These are phyloP conservation scores for Tarenaya hassleriana DNA, from an alignment of 345 rosid genomes.

Conservation along the genomic window DNA sequence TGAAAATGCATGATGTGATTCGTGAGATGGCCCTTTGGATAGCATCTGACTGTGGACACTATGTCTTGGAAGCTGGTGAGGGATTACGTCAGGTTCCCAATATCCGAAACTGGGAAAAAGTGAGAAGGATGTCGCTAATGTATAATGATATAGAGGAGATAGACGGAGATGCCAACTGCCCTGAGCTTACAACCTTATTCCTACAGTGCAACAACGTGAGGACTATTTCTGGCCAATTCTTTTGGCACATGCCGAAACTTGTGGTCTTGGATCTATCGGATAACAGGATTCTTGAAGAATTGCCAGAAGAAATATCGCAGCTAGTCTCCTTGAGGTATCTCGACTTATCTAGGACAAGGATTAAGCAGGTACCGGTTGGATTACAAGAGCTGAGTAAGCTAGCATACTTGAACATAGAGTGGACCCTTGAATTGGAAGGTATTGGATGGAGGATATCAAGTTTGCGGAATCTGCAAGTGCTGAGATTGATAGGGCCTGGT, in stretches of 20 bases:
- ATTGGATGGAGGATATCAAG: background rate
- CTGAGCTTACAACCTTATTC: constrained; percentile 28
- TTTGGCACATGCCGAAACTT: constrained; percentile 28
- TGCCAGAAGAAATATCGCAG: constrained; percentile 25
- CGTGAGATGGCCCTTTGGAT: constrained; percentile 23
- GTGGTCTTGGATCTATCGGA: constrained; percentile 28
- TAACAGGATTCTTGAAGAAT: constrained; percentile 1
- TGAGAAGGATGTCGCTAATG: too few relatives aligned
- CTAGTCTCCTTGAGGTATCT: constrained; percentile 11
- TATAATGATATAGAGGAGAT: constrained; percentile 17
- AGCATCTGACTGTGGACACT: constrained; percentile 1
- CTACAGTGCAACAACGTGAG: constrained; percentile 12
- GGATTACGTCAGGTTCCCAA: constrained; percentile 14
- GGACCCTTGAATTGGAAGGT: background rate
- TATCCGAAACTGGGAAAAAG: constrained; percentile 13
- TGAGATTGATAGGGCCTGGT: background rate
- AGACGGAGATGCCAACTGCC: constrained; percentile 11
- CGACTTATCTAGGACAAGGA: constrained; percentile 4
- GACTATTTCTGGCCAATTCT: constrained; percentile 18
- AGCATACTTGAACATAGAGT: constrained; percentile 5
- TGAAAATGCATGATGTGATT: background rate
- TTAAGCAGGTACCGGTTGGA: background rate
- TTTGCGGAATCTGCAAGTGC: constrained; percentile 7
- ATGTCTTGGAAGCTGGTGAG: constrained; percentile 11
- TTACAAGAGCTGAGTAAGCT: background rate